Evolutionary conservation across 768 basidiomycete genomes (phyloP), one percentile per base, ranked within the genome.

Genomic region (Ramaria sp.): DNA sequence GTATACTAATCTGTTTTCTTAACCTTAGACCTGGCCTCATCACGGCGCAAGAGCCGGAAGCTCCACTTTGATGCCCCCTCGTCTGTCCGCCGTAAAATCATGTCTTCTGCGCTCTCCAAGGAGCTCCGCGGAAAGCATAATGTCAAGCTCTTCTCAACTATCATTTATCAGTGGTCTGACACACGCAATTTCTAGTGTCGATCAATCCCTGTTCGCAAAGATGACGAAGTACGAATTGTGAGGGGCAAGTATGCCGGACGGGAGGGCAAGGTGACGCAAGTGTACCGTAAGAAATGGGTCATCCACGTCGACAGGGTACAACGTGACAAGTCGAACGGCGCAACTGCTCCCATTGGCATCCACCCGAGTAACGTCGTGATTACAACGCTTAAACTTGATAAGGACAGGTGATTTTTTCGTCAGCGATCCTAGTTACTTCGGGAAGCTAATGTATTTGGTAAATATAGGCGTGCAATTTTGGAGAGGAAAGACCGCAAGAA

Each of bases 221-320:
- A 97, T 64, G 95, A 99, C 70, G 95, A 98, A 73, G 95, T 98
- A 60, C 77, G 86, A 66, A 92, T 99, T 64, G 89, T 97, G 57
- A 81, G 95, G 60, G 95, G 95, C 55, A 94, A 95, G 71, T 93
- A 96, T 82, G 96, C 96, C 79, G 95, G 96, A 50, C 82, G 93
- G 67, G 95, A 99, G 78, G 95, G 95, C 65, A 97, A 97, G 76
- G 83, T 99, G 59, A 90, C 89, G 57, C 86, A 93, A 73, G 94
- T 97, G 60, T 95, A 94, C 80, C 88, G 94, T 70, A 95, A 95
- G 84, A 94, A 95, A 72, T 98, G 90, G 88, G 90, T 97, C 53
- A 87, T 99, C 70, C 86, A 97, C 73, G 88, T 99, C 67, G 95
- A 99, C 73, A 90, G 95, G 67, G 92, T 99, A 54, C 85, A 88